A percentile compares a stretch with the other conserved stretches of the same genome.
phyloP scores from a whole-genome alignment of 495 filamentous ascomycete genomes.

The Hyphodiscus hymeniophilus region DNA sequence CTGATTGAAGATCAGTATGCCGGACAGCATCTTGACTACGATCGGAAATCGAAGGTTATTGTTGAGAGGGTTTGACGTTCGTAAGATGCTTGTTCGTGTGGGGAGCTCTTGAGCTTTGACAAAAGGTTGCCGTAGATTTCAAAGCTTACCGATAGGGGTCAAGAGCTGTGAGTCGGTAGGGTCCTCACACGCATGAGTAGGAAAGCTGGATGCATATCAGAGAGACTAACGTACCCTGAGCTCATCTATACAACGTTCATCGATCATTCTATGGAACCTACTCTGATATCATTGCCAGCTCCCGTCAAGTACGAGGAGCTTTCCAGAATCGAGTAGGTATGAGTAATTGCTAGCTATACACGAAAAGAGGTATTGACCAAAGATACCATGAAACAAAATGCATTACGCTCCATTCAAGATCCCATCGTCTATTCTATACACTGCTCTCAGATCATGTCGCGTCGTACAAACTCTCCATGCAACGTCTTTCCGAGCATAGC shows the following conservation, averaged over 20 bases:
- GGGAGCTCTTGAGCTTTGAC: not conserved
- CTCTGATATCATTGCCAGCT: too few relatives aligned
- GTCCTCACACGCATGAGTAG: too few relatives aligned
- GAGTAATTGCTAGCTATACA: conserved; percentile 24
- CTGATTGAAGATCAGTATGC: conserved; percentile 97
- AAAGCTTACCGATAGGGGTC: too few relatives aligned
- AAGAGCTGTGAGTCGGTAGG: too few relatives aligned
- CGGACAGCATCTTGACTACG: conserved; percentile 73
- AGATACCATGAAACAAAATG: conserved; percentile 17
- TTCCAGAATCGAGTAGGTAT: not conserved
- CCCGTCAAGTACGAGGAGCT: not conserved
- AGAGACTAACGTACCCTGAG: too few relatives aligned
- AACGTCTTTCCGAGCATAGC: conserved; percentile 85
- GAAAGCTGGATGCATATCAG: too few relatives aligned
- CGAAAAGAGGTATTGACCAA: conserved; percentile 19
- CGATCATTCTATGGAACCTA: too few relatives aligned
- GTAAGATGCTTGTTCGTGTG: conserved; percentile 1
- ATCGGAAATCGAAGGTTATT: not conserved
- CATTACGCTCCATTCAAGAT: conserved; percentile 18
- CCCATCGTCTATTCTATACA: conserved; percentile 18
- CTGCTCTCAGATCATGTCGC: conserved; percentile 73
- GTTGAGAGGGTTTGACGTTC: not conserved
- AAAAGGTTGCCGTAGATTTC: not conserved
- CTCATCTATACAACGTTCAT: too few relatives aligned
- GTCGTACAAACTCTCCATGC: conserved; percentile 89